These are phyloP conservation scores for Psilocybe sp. DNA, from an alignment of 768 basidiomycete species.

Conservation along the genomic window DNA sequence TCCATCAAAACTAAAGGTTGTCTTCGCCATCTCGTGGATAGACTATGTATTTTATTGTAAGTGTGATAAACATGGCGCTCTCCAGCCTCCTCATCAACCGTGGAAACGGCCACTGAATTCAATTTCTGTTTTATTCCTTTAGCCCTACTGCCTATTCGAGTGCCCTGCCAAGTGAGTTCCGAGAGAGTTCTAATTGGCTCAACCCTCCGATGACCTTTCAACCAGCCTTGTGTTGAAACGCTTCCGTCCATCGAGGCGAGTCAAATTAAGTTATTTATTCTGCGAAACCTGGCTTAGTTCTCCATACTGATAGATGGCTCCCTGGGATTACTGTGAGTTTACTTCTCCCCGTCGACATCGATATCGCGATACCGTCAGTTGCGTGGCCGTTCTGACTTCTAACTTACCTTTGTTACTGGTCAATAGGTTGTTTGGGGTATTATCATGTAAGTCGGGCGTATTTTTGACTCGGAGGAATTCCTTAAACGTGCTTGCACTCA, in stretches of 20 bases:
- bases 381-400: neutral
- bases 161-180: constrained; percentile 62
- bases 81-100: neutral
- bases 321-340: constrained; percentile 55
- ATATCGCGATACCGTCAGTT: too few relatives aligned
- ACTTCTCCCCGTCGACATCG: constrained; percentile 11
- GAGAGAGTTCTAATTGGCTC: neutral
- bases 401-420: neutral
- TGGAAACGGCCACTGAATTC: neutral
- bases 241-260: constrained; percentile 60
- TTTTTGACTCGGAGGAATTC: neutral
- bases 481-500: neutral
- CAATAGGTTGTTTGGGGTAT: constrained; percentile 56
- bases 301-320: constrained; percentile 42
- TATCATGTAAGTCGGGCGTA: constrained; percentile 43
- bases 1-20: neutral
- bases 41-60: constrained; percentile 72
- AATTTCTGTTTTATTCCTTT: neutral
- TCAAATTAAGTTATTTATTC: neutral
- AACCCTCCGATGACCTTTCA: neutral
- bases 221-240: constrained; percentile 54
- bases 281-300: neutral
- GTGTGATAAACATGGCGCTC: constrained; percentile 22
- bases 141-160: constrained; percentile 66
- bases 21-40: constrained; percentile 17